phyloP scores from a whole-genome alignment of 2,329 filamentous ascomycete species.

The Apiospora rasikravindrae region DNA sequence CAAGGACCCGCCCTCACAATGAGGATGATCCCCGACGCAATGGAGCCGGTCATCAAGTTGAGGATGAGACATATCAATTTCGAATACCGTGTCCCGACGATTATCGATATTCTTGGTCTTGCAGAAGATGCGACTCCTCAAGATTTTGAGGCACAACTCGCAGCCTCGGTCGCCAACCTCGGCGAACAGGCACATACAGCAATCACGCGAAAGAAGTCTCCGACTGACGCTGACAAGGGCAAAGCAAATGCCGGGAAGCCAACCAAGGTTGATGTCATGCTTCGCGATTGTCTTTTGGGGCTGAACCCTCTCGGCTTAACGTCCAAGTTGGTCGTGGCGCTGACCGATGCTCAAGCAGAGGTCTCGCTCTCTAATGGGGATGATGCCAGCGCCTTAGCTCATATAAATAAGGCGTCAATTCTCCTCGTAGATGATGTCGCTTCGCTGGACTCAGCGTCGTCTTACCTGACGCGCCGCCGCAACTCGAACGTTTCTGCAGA shows the following conservation, averaged over 20 bases:
- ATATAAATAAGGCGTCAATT: constrained; percentile 80
- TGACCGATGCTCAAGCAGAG: constrained; percentile 79
- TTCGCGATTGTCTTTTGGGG: constrained; percentile 82
- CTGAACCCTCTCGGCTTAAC: constrained; percentile 78
- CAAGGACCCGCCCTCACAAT: constrained; percentile 73
- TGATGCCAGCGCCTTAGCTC: constrained; percentile 66
- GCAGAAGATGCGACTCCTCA: constrained; percentile 70
- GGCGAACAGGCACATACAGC: constrained; percentile 66
- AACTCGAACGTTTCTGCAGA: constrained; percentile 48
- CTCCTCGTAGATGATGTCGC: constrained; percentile 80
- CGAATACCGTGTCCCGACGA: constrained; percentile 87
- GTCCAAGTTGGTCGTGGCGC: constrained; percentile 78
- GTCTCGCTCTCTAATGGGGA: constrained; percentile 69
- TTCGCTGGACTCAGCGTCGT: constrained; percentile 43
- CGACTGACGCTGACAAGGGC: constrained; percentile 27
- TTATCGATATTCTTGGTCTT: constrained; percentile 80
- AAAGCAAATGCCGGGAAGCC: constrained; percentile 53
- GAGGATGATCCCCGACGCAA: constrained; percentile 90
- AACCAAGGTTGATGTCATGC: constrained; percentile 72
- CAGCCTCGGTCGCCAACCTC: constrained; percentile 79
- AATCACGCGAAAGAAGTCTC: constrained; percentile 43
- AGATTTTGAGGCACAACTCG: constrained; percentile 76
- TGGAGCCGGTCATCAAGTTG: constrained; percentile 87
- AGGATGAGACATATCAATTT: constrained; percentile 82
- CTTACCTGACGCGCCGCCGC: constrained; percentile 45